Conservation (phyloP, 352 stramenopile species). For the Pseudoperonospora humuli region DNA sequence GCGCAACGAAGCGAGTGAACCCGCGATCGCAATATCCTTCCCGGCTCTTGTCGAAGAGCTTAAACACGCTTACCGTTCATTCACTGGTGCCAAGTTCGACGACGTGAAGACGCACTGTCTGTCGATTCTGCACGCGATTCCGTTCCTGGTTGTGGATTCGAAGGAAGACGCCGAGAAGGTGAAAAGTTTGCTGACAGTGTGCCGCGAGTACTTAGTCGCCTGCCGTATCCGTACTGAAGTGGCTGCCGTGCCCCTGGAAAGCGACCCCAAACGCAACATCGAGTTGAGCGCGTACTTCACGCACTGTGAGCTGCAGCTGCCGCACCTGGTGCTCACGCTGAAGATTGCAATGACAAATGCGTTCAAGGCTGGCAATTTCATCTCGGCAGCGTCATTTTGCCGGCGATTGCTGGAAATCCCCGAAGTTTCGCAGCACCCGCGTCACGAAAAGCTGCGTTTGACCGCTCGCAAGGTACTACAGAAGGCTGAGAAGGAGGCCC, state of each 20-base stretch:
- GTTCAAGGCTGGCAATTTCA: conserved; percentile 99
- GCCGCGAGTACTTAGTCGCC: conserved; percentile 96
- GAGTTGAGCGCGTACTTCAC: conserved; percentile 99
- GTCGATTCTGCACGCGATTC: conserved; percentile 92
- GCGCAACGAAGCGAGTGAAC: conserved; percentile 82
- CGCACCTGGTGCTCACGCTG: conserved; percentile 96
- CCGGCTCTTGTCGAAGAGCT: conserved; percentile 88
- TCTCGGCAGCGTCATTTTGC: conserved; percentile 97
- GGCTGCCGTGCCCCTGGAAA: conserved; percentile 55
- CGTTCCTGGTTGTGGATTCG: conserved; percentile 90
- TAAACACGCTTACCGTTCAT: conserved; percentile 93
- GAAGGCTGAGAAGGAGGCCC: conserved; percentile 97
- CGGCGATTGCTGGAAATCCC: conserved; percentile 96
- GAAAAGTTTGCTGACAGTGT: conserved; percentile 94
- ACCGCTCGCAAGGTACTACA: conserved; percentile 97
- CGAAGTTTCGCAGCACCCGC: conserved; percentile 86
- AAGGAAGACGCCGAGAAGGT: conserved; percentile 90
- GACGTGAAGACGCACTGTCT: conserved; percentile 92
- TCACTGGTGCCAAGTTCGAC: conserved; percentile 97
- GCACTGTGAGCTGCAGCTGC: conserved; percentile 97
- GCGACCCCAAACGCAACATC: conserved; percentile 86
- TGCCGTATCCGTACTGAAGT: conserved; percentile 93
- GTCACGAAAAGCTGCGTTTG: conserved; percentile 91
- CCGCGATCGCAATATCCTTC: conserved; percentile 86
- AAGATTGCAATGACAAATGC: conserved; percentile 98